Evolutionary conservation across 345 rosid species (phyloP), one percentile per base, ranked within the genome.

Genomic region (Rhodomyrtus tomentosa): DNA sequence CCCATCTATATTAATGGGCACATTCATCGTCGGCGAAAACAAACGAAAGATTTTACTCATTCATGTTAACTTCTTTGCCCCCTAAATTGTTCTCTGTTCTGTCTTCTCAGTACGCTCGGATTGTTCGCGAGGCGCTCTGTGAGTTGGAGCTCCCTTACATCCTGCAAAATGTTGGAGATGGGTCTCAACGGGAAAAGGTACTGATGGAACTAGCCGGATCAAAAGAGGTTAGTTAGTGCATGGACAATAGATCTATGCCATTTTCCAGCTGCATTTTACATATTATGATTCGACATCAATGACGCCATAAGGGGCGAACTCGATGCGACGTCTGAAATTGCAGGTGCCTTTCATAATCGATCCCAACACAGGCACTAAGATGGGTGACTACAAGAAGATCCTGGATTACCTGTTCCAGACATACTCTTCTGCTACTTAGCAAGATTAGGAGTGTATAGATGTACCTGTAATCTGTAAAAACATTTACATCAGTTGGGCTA

Each of bases 81-180:
- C 40, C 3, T 68, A 68, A 68, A 32, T 18, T 32, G 24, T 32
- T 4, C 76, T 68, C 24, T 32, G 76, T 68, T 68, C 24, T 45
- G 7, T 2, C 76, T 68, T 7, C 56, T 55, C 84, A 95, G 98
- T 90, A 90, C 88, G 93, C 98, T 25, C 90, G 98, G 86, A 89
- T 95, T 86, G 96, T 94, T 83, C 96, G 97, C 13, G 97, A 93
- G 87, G 98, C 97, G 81, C 90, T 95, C 21, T 95, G 97, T 56
- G 98, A 95, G 84, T 87, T 95, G 86, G 98, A 95, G 89, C 93
- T 95, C 38, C 98, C 98, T 49, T 94, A 93, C 85, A 87, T 94
- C 83, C 93, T 95, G 90, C 93, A 91, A 74, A 95, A 92, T 81
- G 94, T 90, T 53, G 98, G 96, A 87, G 88, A 90, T 84, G 98